These are phyloP conservation scores for Syzygium jambos DNA, from an alignment of 345 rosid genomes.

Conservation along the genomic window DNA sequence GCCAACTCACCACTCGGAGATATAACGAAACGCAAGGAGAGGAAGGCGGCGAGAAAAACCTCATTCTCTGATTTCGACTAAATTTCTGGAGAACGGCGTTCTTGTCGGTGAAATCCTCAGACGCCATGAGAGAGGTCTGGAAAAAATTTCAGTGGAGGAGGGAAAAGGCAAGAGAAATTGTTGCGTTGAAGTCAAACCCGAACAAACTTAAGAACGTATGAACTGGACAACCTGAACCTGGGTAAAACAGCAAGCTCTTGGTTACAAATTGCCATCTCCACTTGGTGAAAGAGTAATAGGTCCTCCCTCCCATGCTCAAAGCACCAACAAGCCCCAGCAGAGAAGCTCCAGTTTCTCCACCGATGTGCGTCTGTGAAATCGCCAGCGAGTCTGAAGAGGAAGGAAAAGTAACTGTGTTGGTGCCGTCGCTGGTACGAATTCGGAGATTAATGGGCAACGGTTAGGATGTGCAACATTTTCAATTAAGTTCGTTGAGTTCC, in stretches of 20 bases:
- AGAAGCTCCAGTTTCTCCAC: neutral
- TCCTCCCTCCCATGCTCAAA: neutral
- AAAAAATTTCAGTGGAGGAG: neutral
- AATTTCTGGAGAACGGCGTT: neutral
- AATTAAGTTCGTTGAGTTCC: neutral
- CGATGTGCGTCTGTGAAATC: neutral
- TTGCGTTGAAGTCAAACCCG: neutral
- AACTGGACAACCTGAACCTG: neutral
- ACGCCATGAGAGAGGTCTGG: neutral
- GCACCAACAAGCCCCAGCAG: neutral
- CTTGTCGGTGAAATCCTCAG: neutral
- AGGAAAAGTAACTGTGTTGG: neutral
- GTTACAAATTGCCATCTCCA: neutral
- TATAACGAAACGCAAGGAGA: neutral
- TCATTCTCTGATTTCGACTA: neutral
- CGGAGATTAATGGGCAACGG: neutral
- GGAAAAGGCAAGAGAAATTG: neutral
- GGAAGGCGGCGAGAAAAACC: neutral
- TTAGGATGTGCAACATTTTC: neutral
- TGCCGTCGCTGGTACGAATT: neutral
- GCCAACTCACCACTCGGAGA: neutral
- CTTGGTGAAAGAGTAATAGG: neutral
- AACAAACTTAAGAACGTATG: neutral
- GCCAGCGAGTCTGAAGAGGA: neutral
- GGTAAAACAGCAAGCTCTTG: neutral